Evolutionary conservation across 805 yeast species (phyloP).

Genomic region (Wickerhamiella nectarea): DNA sequence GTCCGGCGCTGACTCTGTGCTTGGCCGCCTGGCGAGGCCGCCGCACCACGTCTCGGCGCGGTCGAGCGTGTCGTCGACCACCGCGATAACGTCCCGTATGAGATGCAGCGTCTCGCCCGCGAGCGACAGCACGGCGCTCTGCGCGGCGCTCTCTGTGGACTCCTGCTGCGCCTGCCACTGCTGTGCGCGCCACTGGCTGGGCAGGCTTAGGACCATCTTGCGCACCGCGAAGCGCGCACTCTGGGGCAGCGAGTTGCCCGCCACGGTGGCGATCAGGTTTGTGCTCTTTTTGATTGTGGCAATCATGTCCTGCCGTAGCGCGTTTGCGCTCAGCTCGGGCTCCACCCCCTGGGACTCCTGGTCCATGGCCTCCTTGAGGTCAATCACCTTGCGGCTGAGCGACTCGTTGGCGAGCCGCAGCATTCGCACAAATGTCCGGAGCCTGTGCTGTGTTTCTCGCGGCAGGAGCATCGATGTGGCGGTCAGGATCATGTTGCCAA

Average conservation of each 20-base stretch:
- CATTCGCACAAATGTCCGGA: constrained; percentile 15
- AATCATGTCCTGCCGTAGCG: constrained; percentile 66
- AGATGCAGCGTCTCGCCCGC: constrained; percentile 85
- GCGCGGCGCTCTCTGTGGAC: constrained; percentile 21
- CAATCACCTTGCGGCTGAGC: constrained; percentile 16
- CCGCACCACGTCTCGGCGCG: constrained; percentile 73
- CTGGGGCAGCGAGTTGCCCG: constrained; percentile 61
- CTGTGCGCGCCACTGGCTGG: constrained; percentile 41
- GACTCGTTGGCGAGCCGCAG: constrained; percentile 18
- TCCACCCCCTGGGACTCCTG: constrained; percentile 16
- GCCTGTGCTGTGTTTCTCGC: constrained; percentile 15
- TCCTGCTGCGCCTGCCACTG: constrained; percentile 29
- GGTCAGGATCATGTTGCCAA: constrained; percentile 20
- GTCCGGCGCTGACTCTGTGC: constrained; percentile 1
- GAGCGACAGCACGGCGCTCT: constrained; percentile 61
- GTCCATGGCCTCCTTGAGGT: constrained; percentile 18
- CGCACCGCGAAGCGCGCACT: constrained; percentile 72
- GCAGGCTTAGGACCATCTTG: constrained; percentile 60
- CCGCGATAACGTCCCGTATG: constrained; percentile 68
- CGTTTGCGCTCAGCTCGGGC: constrained; percentile 22
- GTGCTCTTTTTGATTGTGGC: constrained; percentile 83
- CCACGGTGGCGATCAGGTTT: constrained; percentile 69
- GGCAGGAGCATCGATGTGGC: constrained; percentile 33
- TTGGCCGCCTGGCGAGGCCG: not conserved
- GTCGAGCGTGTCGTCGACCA: constrained; percentile 71